These are phyloP conservation scores for Acacia melanoxylon DNA, from an alignment of 306 rosid genomes.

Conservation along the genomic window DNA sequence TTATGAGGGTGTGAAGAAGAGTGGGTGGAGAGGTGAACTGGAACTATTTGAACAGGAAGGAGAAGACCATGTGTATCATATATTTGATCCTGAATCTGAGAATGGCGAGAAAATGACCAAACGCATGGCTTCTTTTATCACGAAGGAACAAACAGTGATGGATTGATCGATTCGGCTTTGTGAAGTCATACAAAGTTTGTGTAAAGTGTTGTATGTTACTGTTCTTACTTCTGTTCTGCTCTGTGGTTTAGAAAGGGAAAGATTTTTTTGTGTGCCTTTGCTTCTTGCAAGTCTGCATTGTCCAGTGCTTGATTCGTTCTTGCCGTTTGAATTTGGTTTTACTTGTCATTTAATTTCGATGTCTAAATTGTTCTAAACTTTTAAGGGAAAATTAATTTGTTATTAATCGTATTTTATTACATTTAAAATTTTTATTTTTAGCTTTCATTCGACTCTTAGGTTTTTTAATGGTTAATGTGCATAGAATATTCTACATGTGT, in stretches of 20 bases:
- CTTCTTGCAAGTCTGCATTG: background rate
- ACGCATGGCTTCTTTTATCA: conserved; percentile 19
- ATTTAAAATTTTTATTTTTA: no score
- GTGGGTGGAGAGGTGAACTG: conserved; percentile 41
- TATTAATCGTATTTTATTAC: no score
- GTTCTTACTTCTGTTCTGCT: background rate
- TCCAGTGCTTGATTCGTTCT: background rate
- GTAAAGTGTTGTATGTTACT: background rate
- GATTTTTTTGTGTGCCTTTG: background rate
- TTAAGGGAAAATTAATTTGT: no score
- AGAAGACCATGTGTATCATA: conserved; percentile 29
- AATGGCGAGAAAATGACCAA: background rate
- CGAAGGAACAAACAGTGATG: background rate
- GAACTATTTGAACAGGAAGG: conserved; percentile 31
- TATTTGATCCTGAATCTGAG: conserved; percentile 10
- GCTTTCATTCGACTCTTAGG: no score
- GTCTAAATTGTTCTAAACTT: background rate
- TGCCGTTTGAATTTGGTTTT: background rate
- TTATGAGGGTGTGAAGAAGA: conserved; percentile 31
- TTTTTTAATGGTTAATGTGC: no score
- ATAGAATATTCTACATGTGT: no score
- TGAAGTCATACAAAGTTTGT: background rate
- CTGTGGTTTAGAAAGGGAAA: background rate
- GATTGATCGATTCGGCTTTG: background rate
- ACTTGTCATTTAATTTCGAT: background rate